Percentiles rank a stretch among this genome's conserved stretches.
Conservation (phyloP, 2,329 filamentous ascomycete species). For the Ophiocordyceps polyrhachis-furcata region DNA sequence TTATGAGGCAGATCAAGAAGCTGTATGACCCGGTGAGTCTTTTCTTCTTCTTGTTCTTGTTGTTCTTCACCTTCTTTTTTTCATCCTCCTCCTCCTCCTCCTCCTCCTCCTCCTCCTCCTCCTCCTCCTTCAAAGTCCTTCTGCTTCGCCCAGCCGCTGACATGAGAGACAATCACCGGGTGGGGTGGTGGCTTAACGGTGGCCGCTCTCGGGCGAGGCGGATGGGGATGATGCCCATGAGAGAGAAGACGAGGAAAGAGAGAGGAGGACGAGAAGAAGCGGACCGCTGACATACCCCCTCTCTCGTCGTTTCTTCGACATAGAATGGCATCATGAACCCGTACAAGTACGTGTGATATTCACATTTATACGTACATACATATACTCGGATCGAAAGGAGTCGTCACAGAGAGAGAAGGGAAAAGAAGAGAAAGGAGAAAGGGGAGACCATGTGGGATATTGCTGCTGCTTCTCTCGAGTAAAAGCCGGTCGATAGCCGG, state of each 20-base stretch:
- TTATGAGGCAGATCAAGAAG: constrained; percentile 93
- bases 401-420: too few relatives aligned
- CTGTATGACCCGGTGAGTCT: constrained; percentile 77
- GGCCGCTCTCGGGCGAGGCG: not conserved
- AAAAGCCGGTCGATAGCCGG: not conserved
- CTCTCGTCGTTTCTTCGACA: not conserved
- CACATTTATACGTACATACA: not conserved
- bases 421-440: not conserved
- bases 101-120: not conserved
- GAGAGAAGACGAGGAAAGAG: not conserved
- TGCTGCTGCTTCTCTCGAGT: not conserved
- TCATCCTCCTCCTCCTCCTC: not conserved
- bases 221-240: not conserved
- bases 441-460: not conserved
- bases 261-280: not conserved
- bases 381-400: not conserved
- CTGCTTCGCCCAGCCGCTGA: not conserved
- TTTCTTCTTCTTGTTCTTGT: constrained; percentile 1
- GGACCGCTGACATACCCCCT: not conserved
- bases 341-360: constrained; percentile 72
- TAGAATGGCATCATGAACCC: constrained; percentile 98
- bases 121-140: not conserved
- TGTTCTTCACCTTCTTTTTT: constrained; percentile 1
- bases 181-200: too few relatives aligned
- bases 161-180: not conserved